These are phyloP conservation scores for Kwoniella botswanensis DNA, from an alignment of 768 basidiomycete species.

Conservation along the genomic window DNA sequence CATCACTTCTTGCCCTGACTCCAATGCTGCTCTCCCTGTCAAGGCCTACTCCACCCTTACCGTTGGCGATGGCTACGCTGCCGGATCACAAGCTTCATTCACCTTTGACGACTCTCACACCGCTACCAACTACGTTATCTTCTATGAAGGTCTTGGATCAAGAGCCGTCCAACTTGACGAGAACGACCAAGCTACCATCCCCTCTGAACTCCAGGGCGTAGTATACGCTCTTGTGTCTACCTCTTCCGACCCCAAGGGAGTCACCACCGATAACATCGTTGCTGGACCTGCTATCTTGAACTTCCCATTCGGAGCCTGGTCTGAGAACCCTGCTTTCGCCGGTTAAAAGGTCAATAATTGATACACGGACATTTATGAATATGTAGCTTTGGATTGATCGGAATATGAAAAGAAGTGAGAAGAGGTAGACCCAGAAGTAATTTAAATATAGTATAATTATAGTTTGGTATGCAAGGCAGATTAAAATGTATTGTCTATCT, in stretches of 20 bases:
- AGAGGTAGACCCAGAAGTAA: background rate
- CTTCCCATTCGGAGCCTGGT: conserved; percentile 33
- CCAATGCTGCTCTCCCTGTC: conserved; percentile 64
- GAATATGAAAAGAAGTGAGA: background rate
- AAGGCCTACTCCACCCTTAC: conserved; percentile 64
- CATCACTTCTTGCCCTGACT: conserved; percentile 65
- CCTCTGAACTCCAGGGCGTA: conserved; percentile 42
- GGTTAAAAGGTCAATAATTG: background rate
- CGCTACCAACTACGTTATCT: conserved; percentile 43
- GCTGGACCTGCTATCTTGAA: conserved; percentile 66
- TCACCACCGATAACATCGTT: conserved; percentile 63
- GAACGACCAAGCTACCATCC: conserved; percentile 42
- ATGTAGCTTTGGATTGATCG: background rate
- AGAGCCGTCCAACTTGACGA: conserved; percentile 35
- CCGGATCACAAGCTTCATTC: conserved; percentile 61
- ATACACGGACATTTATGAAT: no score
- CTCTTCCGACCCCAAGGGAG: conserved; percentile 31
- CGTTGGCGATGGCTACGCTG: conserved; percentile 9
- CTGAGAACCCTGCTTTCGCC: conserved; percentile 43
- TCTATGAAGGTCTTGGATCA: conserved; percentile 48
- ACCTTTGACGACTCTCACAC: conserved; percentile 61
- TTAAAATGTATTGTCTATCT: no score
- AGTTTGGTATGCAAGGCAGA: no score
- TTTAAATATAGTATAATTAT: background rate
- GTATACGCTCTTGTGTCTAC: conserved; percentile 48